Percentiles rank a stretch among this genome's conserved stretches.
Evolutionary conservation across 768 basidiomycete species (phyloP).

Genomic region (Lactarius psammicola): DNA sequence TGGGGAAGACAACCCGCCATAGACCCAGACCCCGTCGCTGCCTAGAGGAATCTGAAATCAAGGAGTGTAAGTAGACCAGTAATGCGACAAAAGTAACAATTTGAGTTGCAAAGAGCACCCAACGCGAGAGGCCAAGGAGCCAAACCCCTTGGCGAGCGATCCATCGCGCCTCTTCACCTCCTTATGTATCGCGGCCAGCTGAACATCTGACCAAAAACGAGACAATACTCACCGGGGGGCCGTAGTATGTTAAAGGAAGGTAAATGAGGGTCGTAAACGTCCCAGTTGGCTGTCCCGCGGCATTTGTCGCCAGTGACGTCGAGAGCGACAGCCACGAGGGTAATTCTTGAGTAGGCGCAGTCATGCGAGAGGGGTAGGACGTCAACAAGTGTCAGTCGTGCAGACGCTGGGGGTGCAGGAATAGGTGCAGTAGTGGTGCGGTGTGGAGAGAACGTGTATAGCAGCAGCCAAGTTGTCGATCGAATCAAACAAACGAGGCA

Average conservation of each 20-base stretch:
- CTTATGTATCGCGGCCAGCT: not conserved
- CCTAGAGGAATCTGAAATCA: conserved; percentile 67
- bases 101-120: not conserved
- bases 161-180: not conserved
- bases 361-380: conserved; percentile 40
- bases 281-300: conserved; percentile 50
- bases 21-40: conserved; percentile 59
- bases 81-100: not conserved
- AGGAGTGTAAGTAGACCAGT: conserved; percentile 9
- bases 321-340: conserved; percentile 72
- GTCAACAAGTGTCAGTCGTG: conserved; percentile 12
- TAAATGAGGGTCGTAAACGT: conserved; percentile 58
- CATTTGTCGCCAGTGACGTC: conserved; percentile 52
- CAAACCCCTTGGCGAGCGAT: not conserved
- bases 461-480: not conserved
- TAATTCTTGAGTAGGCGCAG: conserved; percentile 60
- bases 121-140: not conserved
- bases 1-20: conserved; percentile 73
- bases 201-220: conserved; percentile 2
- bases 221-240: conserved; percentile 65
- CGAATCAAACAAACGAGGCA: conserved; percentile 1
- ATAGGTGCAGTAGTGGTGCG: conserved; percentile 16
- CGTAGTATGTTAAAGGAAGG: conserved; percentile 77
- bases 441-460: conserved; percentile 25
- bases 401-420: conserved; percentile 25